Evolutionary conservation across 2,329 filamentous ascomycete genomes (phyloP), one percentile per base, ranked within the genome.

Genomic region (Ceratocystiopsis minuta): DNA sequence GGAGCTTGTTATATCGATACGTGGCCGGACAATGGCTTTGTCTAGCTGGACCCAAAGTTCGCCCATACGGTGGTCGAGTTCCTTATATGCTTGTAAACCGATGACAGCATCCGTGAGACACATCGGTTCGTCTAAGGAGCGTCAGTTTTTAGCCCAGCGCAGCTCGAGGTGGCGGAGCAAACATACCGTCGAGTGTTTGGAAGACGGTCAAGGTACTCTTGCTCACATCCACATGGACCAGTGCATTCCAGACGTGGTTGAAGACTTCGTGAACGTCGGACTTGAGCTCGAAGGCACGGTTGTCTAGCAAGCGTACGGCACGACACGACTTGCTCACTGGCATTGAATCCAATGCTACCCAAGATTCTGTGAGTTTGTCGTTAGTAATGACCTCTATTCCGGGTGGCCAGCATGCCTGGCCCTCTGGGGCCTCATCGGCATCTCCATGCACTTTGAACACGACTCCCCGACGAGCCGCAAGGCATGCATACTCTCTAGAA

Each of bases 221-320:
- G 17, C 70, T 62, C 1, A 64, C 57, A 52, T 88, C 73, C 16
- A 86, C 59, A 1, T 65, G 59, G 13, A 93, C 62, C 36, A 88
- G 62, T 0, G 67, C 63, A 44, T 71, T 70, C 84, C 86, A 95
- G n/a, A 77, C 68, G 42, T 67, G 65, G 36, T 73, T 70, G 34
- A 90, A 68, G 10, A 73, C 71, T 35, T 79, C 71, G 44, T 76
- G 70, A 17, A 90, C 69, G 16, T 71, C 66, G 2, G 70, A 67
- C 47, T 77, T 78, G 43, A 93, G 62, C 51, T 78, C 73, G 20
- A 74, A 73, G 2, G 73, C 69, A 47, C 78, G 72, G 37, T 73
- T 58, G 46, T 77, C 68, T 4, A 94, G 60, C 18, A 92, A 61
- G 43, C 68, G 71, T 54, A 77, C 68, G 3, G 73, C 70, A 31